Base-by-base conservation (phyloP, 805 yeast genomes). In the Kodamaea neixiangensis region DNA sequence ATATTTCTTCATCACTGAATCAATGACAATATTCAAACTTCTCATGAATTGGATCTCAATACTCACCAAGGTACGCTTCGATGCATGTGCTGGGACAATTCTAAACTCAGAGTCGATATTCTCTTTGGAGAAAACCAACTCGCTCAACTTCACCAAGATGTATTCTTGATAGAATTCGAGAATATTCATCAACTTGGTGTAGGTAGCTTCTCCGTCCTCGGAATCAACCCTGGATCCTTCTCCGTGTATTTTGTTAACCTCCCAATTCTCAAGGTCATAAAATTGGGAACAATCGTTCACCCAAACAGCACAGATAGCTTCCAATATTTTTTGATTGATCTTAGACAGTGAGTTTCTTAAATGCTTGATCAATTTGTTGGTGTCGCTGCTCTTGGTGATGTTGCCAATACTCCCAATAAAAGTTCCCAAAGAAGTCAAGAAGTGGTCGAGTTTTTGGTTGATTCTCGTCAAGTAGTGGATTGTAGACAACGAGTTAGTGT, bases 1-100 rank as follows among this genome's bases (percentile, higher is more conserved):
- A 52, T 70, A 74, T 50, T 60, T 65, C 53, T 74, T 74, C 69
- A 74, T 69, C 14, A 71, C 62, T 1, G 78, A 72, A 46, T 74
- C 78, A 39, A 72, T 61, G 9, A 73, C 57, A 9, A 72, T 69
- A 44, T 70, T 72, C 58, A 74, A 63, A 56, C 75, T 68, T 56
- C 79, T 58, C 73, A 74, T 71, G 52, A 74, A 74, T 53, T 74
- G 79, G 43, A 74, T 72, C 59, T 74, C 79, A 50, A 74, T 62
- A 50, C 75, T 69, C 1, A 74, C 73, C 46, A 74, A 58, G 35
- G 65, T 63, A 43, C 76, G 57, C 49, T 73, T 73, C 52, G 73
- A 71, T 7, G 79, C 78, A 48, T 70, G 67, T 1, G 72, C 54
- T 2, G 70, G 51, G 2, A 69, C 67, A 13, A 74, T 69, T 29